A percentile compares a stretch with the other conserved stretches of the same genome.
Conservation (phyloP, 1,139 yeast species). For the Lodderomyces orthopsilosis region DNA sequence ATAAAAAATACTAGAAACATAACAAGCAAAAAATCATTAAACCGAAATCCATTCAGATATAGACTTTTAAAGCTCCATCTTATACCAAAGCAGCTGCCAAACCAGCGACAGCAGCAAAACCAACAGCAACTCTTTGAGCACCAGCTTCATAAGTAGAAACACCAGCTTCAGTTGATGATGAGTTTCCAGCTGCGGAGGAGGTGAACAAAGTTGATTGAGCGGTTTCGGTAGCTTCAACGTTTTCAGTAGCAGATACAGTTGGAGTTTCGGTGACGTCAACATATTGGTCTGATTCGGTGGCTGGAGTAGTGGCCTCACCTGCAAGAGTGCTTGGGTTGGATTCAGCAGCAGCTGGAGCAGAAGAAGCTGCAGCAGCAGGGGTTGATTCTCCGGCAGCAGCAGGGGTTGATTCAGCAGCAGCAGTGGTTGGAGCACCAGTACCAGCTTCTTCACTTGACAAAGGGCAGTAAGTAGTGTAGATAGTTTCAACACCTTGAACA, state of each 20-base stretch:
- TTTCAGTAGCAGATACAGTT: slow-evolving; percentile 15
- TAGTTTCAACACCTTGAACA: slow-evolving; percentile 32
- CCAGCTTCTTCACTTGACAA: slow-evolving; percentile 16
- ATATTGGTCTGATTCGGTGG: slow-evolving; percentile 22
- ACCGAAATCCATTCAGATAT: not conserved
- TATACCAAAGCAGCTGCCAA: slow-evolving; percentile 43
- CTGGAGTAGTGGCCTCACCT: slow-evolving; percentile 14
- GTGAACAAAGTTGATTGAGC: slow-evolving; percentile 32
- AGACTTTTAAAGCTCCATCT: too few species aligned
- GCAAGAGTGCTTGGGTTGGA: slow-evolving; percentile 20
- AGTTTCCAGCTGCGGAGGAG: slow-evolving; percentile 12
- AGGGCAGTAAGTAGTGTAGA: slow-evolving; percentile 47
- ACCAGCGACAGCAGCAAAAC: slow-evolving; percentile 46
- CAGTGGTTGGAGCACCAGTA: slow-evolving; percentile 15
- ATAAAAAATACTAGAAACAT: not conserved
- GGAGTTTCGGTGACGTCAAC: slow-evolving; percentile 28
- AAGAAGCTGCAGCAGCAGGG: slow-evolving; percentile 20
- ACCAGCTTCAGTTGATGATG: slow-evolving; percentile 17
- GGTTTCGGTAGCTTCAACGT: slow-evolving; percentile 16
- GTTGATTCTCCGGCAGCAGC: slow-evolving; percentile 24
- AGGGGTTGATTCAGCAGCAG: slow-evolving; percentile 19
- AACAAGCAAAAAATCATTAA: not conserved
- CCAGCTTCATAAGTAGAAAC: slow-evolving; percentile 29
- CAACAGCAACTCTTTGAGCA: slow-evolving; percentile 27
- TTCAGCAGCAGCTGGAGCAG: slow-evolving; percentile 22